phyloP scores from a whole-genome alignment of 148 eudicot species.

The Vaccinium vitisidaea region DNA sequence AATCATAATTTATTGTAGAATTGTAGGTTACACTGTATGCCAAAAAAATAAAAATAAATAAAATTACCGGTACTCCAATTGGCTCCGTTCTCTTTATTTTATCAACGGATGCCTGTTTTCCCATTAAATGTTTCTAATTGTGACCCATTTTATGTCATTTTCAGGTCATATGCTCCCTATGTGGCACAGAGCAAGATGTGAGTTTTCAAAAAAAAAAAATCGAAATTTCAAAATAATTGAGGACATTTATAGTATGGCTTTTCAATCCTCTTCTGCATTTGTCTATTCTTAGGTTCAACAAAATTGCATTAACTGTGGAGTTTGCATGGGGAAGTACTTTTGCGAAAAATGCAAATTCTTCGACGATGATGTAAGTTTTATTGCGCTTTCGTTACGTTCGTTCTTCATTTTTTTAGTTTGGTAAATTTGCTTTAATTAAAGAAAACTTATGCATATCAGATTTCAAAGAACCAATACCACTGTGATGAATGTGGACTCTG shows the following conservation, averaged over 20 bases:
- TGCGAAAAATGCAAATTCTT: conserved; percentile 64
- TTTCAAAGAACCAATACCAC: conserved; percentile 73
- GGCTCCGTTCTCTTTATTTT: too few species aligned
- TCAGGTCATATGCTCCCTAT: conserved; percentile 77
- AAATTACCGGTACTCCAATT: too few species aligned
- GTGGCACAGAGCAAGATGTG: conserved; percentile 83
- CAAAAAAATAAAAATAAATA: too few species aligned
- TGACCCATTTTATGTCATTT: not conserved
- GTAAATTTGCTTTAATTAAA: not conserved
- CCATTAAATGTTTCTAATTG: not conserved
- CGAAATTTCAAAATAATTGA: not conserved
- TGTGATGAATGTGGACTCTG: conserved; percentile 82
- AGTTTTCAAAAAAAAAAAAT: conserved; percentile 23
- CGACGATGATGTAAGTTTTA: conserved; percentile 62
- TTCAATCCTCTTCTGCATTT: not conserved
- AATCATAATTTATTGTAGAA: too few species aligned
- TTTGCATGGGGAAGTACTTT: conserved; percentile 69
- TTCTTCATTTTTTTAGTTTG: not conserved
- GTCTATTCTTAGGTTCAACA: conserved; percentile 55
- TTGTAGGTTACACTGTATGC: too few species aligned
- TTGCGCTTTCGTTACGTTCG: not conserved
- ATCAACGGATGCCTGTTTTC: too few species aligned
- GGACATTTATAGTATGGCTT: not conserved
- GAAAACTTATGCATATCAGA: conserved; percentile 25
- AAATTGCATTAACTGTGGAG: conserved; percentile 55